These are phyloP conservation scores for Hansenula anomala DNA, from an alignment of 1,139 yeast genomes.

Conservation along the genomic window DNA sequence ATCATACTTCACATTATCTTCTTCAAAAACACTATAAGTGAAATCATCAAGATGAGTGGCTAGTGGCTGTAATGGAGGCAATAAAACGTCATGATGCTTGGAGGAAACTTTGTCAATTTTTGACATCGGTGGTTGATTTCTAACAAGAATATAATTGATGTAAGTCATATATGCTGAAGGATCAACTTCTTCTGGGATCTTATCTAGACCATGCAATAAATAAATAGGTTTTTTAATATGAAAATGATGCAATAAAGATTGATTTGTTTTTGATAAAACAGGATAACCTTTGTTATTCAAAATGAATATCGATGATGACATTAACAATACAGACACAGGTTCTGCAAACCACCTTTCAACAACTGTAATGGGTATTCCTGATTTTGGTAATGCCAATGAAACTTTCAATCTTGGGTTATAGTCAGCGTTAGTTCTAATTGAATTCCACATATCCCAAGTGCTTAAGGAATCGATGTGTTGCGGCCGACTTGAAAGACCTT, in stretches of 20 bases:
- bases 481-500: conserved; percentile 18
- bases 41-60: conserved; percentile 47
- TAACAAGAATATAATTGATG: conserved; percentile 41
- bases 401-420: conserved; percentile 48
- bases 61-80: conserved; percentile 71
- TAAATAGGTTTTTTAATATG: conserved; percentile 26
- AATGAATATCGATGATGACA: conserved; percentile 50
- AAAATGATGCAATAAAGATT: conserved; percentile 36
- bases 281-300: conserved; percentile 57
- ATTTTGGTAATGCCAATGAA: conserved; percentile 51
- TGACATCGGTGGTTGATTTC: conserved; percentile 24
- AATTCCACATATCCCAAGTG: conserved; percentile 71
- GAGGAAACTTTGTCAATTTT: conserved; percentile 30
- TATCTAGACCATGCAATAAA: conserved; percentile 42
- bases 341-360: conserved; percentile 60
- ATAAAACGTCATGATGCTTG: conserved; percentile 34
- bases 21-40: conserved; percentile 66
- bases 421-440: conserved; percentile 48
- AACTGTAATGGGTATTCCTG: conserved; percentile 41
- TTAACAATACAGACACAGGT: conserved; percentile 51
- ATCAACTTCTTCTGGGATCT: conserved; percentile 30
- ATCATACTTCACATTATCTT: conserved; percentile 62
- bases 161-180: conserved; percentile 42
- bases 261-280: conserved; percentile 53
- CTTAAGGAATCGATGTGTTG: conserved; percentile 48